Conservation (phyloP, 78 protist genomes). For the Polysphondylium violaceum region DNA sequence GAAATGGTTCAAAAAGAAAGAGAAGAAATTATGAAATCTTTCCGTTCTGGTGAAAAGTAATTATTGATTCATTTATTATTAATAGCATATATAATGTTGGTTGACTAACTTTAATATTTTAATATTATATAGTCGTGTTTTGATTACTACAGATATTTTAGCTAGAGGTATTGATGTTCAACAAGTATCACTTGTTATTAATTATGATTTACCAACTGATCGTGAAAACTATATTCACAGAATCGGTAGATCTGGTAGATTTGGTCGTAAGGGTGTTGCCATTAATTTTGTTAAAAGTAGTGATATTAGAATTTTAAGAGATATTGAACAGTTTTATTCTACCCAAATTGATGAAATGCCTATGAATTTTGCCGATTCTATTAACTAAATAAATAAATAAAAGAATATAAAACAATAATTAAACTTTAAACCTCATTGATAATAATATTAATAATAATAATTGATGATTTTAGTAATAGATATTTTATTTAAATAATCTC, state of each 20-base stretch:
- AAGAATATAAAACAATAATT: too few relatives aligned
- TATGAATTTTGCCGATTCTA: conserved; percentile 67
- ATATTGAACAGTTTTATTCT: conserved; percentile 89
- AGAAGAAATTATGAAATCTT: conserved; percentile 92
- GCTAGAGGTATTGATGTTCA: conserved; percentile 96
- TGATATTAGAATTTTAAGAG: conserved; percentile 87
- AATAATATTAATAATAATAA: too few relatives aligned
- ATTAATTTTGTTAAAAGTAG: conserved; percentile 88
- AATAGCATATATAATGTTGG: too few relatives aligned
- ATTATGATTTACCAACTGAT: conserved; percentile 94
- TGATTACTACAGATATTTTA: conserved; percentile 97
- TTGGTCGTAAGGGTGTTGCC: conserved; percentile 97
- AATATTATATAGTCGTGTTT: conserved; percentile 87
- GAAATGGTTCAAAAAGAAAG: conserved; percentile 96
- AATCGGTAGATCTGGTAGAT: conserved; percentile 95
- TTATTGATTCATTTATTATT: not conserved
- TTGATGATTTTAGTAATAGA: too few relatives aligned
- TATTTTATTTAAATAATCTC: too few relatives aligned
- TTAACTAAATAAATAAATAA: too few relatives aligned
- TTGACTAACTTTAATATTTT: not conserved
- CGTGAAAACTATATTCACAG: conserved; percentile 87
- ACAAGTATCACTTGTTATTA: conserved; percentile 94
- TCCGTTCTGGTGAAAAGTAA: conserved; percentile 90
- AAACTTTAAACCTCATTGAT: too few relatives aligned
- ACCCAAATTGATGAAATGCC: conserved; percentile 87